Evolutionary conservation across 805 yeast genomes (phyloP), one percentile per base, ranked within the genome.

Genomic region (Kregervanrija delftensis): DNA sequence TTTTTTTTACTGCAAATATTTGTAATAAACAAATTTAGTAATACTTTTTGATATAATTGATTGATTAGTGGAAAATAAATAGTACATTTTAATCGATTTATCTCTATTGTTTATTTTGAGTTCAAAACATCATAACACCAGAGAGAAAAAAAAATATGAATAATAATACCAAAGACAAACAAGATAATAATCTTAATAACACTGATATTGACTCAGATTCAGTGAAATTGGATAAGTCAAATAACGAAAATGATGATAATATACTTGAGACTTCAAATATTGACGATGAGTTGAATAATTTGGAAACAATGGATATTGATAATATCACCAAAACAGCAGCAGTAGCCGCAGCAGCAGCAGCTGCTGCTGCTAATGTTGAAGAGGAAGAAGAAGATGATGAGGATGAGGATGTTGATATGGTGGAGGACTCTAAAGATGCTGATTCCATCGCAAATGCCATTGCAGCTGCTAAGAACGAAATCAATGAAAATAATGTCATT

Each of bases 101-200:
- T 33, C n/a, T 33, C 8, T 33, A 13, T 33, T 33, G 11, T 16
- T 16, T 5, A 14, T 13, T 35, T 35, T 9, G 11, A 13, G 15
- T 2, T 33, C 44, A 42, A 48, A 51, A 52, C 57, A 52, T 54
- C 55, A 53, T 46, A 49, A 51, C 57, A 56, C 54, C 52, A 53
- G 46, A 42, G 8, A 11, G 12, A 32, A 22, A 22, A 22, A 22
- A 22, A 8, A 22, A 22, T 22, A 22, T 22, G 28, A 22, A 22
- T 22, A 40, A 41, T 30, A 11, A 9, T 11, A 40, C 16, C 14
- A 30, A 13, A 30, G 10, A 38, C 28, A 22, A 22, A 22, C 28
- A 22, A 6, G 37, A 11, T 13, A 28, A 30, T 4, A 13, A 17
- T 15, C 13, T 22, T 33, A 30, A 14, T 11, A 37, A 33, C 9